Evolutionary conservation across 768 basidiomycete genomes (phyloP).

Genomic region (Piloderma croceum): DNA sequence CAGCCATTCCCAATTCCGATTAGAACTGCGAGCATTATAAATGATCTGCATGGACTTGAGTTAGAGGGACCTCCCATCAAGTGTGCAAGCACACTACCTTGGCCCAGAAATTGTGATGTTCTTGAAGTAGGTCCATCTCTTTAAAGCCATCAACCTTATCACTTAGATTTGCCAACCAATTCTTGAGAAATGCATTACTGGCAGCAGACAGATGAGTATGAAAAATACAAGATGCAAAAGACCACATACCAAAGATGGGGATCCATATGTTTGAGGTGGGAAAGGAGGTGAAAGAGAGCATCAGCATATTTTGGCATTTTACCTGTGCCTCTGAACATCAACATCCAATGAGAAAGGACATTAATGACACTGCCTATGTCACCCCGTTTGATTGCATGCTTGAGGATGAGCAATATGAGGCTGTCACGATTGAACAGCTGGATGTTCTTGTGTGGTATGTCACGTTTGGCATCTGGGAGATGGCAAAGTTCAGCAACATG

Average conservation of each 20-base stretch:
- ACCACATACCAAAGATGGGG: conserved; percentile 5
- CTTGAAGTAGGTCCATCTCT: conserved; percentile 28
- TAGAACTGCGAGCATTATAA: conserved; percentile 7
- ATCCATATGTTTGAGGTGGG: conserved; percentile 2
- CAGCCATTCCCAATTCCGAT: conserved; percentile 11
- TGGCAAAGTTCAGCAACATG: conserved; percentile 1
- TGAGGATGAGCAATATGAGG: conserved; percentile 9
- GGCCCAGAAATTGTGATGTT: conserved; percentile 31
- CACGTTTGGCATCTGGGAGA: conserved; percentile 5
- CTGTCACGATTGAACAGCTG: conserved; percentile 17
- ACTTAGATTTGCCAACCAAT: conserved; percentile 30
- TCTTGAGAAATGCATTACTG: conserved; percentile 24
- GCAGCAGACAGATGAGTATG: no score
- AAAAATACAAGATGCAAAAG: background rate
- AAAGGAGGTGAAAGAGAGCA: conserved; percentile 12
- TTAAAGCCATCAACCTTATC: conserved; percentile 22
- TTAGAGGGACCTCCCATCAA: no score
- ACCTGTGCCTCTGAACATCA: conserved; percentile 12
- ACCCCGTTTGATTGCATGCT: conserved; percentile 15
- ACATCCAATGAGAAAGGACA: conserved; percentile 10
- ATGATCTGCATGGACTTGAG: no score
- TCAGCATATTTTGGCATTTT: conserved; percentile 21
- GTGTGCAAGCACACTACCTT: no score
- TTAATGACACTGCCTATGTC: conserved; percentile 18
- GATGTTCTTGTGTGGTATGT: conserved; percentile 9